phyloP scores from a whole-genome alignment of 2,329 filamentous ascomycete species.

The Arthrobotrys entomopaga region DNA sequence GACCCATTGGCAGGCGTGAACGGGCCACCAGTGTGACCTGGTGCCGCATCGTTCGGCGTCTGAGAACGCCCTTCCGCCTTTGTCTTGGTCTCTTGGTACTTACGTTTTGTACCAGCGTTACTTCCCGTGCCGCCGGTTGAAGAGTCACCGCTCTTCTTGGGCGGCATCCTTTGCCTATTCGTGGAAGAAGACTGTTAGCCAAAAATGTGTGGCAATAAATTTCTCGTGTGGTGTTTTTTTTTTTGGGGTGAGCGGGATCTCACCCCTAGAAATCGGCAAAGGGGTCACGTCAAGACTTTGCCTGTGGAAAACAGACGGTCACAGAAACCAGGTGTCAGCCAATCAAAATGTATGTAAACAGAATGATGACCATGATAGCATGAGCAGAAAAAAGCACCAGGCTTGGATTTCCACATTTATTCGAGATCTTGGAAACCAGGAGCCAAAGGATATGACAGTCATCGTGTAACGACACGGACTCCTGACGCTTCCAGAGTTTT shows the following conservation, averaged over 20 bases:
- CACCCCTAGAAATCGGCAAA: conserved; percentile 55
- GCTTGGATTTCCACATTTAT: conserved; percentile 5
- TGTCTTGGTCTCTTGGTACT: conserved; percentile 22
- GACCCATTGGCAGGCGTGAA: conserved; percentile 16
- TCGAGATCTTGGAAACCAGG: conserved; percentile 8
- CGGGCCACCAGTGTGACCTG: conserved; percentile 5
- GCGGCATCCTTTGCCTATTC: conserved; percentile 47
- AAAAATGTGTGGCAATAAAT: conserved; percentile 50
- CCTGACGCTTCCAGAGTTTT: conserved; percentile 29
- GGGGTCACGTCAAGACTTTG: conserved; percentile 38
- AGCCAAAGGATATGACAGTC: conserved; percentile 37
- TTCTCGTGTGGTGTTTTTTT: conserved; percentile 53
- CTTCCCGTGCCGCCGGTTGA: conserved; percentile 35
- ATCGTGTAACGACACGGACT: conserved; percentile 52
- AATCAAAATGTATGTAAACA: conserved; percentile 51
- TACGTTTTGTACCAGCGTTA: conserved; percentile 24
- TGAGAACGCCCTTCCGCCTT: conserved; percentile 31
- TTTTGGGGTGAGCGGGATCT: conserved; percentile 44
- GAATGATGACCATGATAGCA: conserved; percentile 28
- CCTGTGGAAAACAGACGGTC: conserved; percentile 35
- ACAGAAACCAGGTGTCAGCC: conserved; percentile 29
- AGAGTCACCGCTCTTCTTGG: conserved; percentile 54
- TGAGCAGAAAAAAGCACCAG: conserved; percentile 23
- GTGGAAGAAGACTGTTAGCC: conserved; percentile 37
- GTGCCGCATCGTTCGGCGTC: conserved; percentile 29